Base-by-base conservation (phyloP, 2,329 filamentous ascomycete genomes). In the Corniculantispora saksenae region DNA sequence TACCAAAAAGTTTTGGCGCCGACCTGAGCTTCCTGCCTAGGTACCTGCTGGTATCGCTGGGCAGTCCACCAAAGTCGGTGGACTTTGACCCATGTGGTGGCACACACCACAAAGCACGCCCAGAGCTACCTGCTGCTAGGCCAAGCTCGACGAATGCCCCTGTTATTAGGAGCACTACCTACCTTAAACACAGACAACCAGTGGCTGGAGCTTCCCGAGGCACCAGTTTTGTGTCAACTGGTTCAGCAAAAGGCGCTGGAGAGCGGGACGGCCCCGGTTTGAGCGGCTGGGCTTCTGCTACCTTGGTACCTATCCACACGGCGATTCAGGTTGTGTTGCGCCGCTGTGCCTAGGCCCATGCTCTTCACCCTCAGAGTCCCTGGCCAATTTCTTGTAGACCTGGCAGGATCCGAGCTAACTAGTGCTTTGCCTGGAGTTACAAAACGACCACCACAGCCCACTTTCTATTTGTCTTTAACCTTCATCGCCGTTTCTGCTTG, bases 251-350 rank as follows among this genome's bases (percentile, higher is more conserved):
- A 53, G 38, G 58, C 35, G 38, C 59, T 47, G 60, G 21, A 50
- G 40, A 38, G 61, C 61, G 61, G 61, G 61, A 63, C 61, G 61
- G 61, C 51, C 61, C 61, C 56, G 61, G 45, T 29, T 43, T 59
- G 57, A 43, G 55, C 9, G 19, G 29, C 10, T 35, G 43, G 43
- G 43, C 38, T 58, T 9, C 17, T 29, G 23, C 9, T 47, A 35
- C 48, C 48, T 21, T 27, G n/a, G n/a, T n/a, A n/a, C 32, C 32
- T 40, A 63, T 48, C 51, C 61, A 56, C 61, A 40, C 40, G n/a
- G 27, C 61, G 61, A 63, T 50, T 63, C 61, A 63, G 61, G 61
- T 63, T 38, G 29, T 13, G 40, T 13, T 57, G 43, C 43, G 57
- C 27, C 47, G 50, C 29, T 56, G 51, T 50, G 51, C 53, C 61